Percentiles rank a stretch among this genome's conserved stretches.
Conservation (phyloP, 805 yeast genomes). For the Saccharomycopsis microspora region DNA sequence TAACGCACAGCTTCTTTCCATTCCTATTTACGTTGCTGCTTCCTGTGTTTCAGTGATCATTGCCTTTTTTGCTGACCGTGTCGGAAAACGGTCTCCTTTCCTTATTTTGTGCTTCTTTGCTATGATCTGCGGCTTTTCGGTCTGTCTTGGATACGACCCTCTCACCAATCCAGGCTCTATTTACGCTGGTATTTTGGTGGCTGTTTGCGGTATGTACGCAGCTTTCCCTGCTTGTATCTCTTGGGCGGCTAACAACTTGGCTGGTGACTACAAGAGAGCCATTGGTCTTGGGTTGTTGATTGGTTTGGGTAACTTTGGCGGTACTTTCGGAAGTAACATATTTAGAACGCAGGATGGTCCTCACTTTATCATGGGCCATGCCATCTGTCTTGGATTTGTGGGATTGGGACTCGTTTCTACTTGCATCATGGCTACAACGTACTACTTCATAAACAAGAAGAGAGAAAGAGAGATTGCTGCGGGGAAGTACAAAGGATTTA, state of each 20-base stretch:
- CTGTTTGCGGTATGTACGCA: constrained; percentile 23
- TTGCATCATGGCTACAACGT: constrained; percentile 18
- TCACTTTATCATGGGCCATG: constrained; percentile 23
- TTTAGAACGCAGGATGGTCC: constrained; percentile 23
- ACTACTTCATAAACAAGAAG: constrained; percentile 20
- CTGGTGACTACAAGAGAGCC: constrained; percentile 27
- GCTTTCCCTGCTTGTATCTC: constrained; percentile 24
- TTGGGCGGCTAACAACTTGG: constrained; percentile 27
- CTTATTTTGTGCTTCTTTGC: constrained; percentile 19
- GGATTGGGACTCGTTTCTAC: constrained; percentile 22
- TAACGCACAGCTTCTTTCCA: constrained; percentile 32
- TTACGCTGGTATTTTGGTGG: constrained; percentile 24
- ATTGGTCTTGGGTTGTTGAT: constrained; percentile 29
- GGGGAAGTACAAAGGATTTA: constrained; percentile 23
- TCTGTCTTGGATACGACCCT: constrained; percentile 22
- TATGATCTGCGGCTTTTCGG: constrained; percentile 24
- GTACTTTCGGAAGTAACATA: constrained; percentile 26
- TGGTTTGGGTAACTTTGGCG: constrained; percentile 28
- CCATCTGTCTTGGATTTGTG: constrained; percentile 24
- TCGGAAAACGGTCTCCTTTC: constrained; percentile 24
- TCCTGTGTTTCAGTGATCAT: constrained; percentile 22
- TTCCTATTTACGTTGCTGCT: constrained; percentile 30
- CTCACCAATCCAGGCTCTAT: constrained; percentile 19
- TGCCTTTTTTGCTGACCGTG: constrained; percentile 21
- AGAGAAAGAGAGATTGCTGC: constrained; percentile 20